phyloP scores from a whole-genome alignment of 345 rosid species.

The Lepidium didymum region DNA sequence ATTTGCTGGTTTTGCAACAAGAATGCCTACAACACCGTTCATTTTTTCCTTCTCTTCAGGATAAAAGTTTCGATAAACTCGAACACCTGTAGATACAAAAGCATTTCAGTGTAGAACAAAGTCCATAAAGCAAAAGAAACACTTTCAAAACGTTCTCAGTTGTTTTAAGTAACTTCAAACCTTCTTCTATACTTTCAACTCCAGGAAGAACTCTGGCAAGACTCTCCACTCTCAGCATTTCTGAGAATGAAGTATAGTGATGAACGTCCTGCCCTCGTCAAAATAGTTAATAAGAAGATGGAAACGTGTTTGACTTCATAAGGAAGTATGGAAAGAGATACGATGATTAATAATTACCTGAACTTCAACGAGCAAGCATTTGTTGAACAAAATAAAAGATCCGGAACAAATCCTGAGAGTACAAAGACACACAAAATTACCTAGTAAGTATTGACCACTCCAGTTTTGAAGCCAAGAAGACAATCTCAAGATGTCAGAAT shows the following conservation, averaged over 20 bases:
- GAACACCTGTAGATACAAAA: constrained; percentile 36
- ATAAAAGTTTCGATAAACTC: constrained; percentile 60
- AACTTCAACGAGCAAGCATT: constrained; percentile 61
- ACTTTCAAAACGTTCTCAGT: background rate
- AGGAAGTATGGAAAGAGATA: background rate
- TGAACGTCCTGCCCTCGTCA: constrained; percentile 39
- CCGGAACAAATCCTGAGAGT: constrained; percentile 49
- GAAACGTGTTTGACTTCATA: background rate
- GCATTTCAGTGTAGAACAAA: background rate
- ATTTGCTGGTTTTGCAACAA: constrained; percentile 34
- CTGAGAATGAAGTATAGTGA: constrained; percentile 48
- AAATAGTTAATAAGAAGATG: background rate
- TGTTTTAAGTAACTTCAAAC: constrained; percentile 20
- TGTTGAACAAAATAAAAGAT: constrained; percentile 51
- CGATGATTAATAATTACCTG: constrained; percentile 38
- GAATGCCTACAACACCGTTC: constrained; percentile 65
- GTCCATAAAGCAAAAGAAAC: background rate
- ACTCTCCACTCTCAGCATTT: constrained; percentile 58
- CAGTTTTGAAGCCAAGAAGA: background rate
- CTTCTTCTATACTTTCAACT: constrained; percentile 53
- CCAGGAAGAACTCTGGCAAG: constrained; percentile 65
- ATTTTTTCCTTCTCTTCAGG: constrained; percentile 54
- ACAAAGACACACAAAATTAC: background rate
- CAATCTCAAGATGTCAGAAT: background rate
- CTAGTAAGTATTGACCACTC: background rate